Evolutionary conservation across 176 grass and related monocot species (phyloP).

Genomic region (Luzula sylvatica): DNA sequence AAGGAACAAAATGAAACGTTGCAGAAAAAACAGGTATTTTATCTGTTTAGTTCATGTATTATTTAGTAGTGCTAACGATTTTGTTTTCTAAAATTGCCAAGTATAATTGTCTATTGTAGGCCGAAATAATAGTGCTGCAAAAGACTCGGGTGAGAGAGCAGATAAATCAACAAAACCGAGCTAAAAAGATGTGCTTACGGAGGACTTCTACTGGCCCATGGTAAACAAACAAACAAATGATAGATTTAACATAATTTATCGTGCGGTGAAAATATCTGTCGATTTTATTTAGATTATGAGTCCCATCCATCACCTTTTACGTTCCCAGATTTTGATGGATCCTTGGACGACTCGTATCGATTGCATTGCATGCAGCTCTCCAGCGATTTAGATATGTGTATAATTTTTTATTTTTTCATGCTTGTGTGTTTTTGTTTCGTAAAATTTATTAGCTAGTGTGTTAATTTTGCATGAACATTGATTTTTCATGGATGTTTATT

Average conservation of each 20-base stretch:
- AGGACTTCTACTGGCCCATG: conserved; percentile 71
- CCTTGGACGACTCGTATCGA: not conserved
- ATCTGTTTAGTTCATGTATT: too few species aligned
- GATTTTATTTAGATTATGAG: conserved; percentile 25
- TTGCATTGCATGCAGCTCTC: conserved; percentile 16
- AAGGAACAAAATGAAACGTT: conserved; percentile 62
- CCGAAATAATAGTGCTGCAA: conserved; percentile 42
- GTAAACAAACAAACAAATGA: conserved; percentile 23
- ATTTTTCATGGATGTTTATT: too few species aligned
- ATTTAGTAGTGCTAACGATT: conserved; percentile 3
- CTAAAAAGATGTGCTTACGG: conserved; percentile 56
- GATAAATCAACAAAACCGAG: conserved; percentile 25
- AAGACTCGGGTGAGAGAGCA: conserved; percentile 46
- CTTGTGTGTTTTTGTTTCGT: too few species aligned
- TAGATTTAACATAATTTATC: conserved; percentile 16
- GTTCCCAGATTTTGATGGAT: not conserved
- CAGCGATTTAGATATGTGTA: conserved; percentile 19
- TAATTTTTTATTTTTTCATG: conserved; percentile 16
- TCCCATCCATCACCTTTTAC: conserved; percentile 23
- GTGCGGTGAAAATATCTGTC: conserved; percentile 18
- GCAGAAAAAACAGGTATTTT: conserved; percentile 75
- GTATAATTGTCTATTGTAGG: conserved; percentile 29
- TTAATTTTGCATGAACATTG: too few species aligned
- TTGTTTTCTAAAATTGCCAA: conserved; percentile 7
- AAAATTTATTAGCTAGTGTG: too few species aligned